phyloP scores from a whole-genome alignment of 371 early-diverging fungal species.

The Syncephalastrum racemosum region DNA sequence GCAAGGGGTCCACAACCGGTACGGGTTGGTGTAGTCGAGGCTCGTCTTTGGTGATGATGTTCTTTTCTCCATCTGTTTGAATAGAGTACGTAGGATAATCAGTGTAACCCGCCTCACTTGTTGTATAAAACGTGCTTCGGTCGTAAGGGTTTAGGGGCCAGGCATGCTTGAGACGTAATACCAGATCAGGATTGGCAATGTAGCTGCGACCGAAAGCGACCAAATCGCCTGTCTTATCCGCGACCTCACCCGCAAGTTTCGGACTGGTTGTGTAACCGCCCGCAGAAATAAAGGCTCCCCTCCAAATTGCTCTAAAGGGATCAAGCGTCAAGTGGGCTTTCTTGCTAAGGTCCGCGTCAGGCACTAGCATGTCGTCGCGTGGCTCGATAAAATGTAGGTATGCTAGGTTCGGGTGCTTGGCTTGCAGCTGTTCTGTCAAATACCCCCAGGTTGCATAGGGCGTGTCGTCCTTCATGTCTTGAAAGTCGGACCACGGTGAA shows the following conservation, averaged over 20 bases:
- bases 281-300: slow-evolving; percentile 27
- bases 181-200: slow-evolving; percentile 42
- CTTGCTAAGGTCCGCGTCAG: neutral
- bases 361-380: slow-evolving; percentile 13
- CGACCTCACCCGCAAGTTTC: slow-evolving; percentile 17
- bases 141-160: slow-evolving; percentile 27
- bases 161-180: slow-evolving; percentile 22
- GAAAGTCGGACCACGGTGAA: slow-evolving; percentile 23
- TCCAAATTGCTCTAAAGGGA: slow-evolving; percentile 31
- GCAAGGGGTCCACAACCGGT: too few species aligned
- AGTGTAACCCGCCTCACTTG: slow-evolving; percentile 19
- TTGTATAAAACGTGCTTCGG: slow-evolving; percentile 25
- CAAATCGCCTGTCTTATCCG: slow-evolving; percentile 24
- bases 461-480: slow-evolving; percentile 32
- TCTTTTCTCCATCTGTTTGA: too few species aligned
- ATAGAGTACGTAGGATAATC: slow-evolving; percentile 20
- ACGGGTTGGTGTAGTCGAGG: too few species aligned
- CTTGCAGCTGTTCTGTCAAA: slow-evolving; percentile 20
- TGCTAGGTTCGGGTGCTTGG: slow-evolving; percentile 23
- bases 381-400: slow-evolving; percentile 40
- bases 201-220: slow-evolving; percentile 34
- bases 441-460: slow-evolving; percentile 38
- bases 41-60: too few species aligned
- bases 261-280: slow-evolving; percentile 25
- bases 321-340: slow-evolving; percentile 17